Percentiles rank a stretch among this genome's conserved stretches.
phyloP scores from a whole-genome alignment of 352 stramenopile species.

The Globisporangium cystogenes region DNA sequence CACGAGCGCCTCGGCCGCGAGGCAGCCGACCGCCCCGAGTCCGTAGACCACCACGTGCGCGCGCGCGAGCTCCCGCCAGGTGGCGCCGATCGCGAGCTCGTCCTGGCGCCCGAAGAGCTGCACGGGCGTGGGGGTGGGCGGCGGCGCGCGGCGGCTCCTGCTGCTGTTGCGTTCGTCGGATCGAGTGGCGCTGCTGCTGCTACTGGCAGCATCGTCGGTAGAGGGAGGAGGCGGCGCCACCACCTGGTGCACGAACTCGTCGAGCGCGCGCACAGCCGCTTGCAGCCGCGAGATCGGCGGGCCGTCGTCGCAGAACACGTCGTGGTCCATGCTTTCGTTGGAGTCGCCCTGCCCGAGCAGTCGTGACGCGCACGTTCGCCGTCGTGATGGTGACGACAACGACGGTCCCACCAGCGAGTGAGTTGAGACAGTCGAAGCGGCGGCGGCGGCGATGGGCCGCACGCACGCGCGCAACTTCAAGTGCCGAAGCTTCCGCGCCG shows the following conservation, averaged over 20 bases:
- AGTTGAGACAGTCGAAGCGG: constrained; percentile 6
- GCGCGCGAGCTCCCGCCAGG: constrained; percentile 22
- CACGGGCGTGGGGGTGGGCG: constrained; percentile 12
- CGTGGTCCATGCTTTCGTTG: constrained; percentile 21
- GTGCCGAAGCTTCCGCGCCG: neutral
- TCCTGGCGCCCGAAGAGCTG: constrained; percentile 26
- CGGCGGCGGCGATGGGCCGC: neutral
- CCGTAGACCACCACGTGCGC: constrained; percentile 27
- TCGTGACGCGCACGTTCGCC: too few relatives aligned
- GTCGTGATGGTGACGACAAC: too few relatives aligned
- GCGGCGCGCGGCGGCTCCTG: constrained; percentile 3
- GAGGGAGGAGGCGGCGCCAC: constrained; percentile 3
- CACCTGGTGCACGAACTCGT: constrained; percentile 25
- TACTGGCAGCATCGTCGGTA: neutral
- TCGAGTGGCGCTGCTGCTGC: neutral
- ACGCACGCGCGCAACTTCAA: constrained; percentile 1
- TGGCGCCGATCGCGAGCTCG: constrained; percentile 7
- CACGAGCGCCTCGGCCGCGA: constrained; percentile 26
- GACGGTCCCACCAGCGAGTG: neutral
- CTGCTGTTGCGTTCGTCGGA: too few relatives aligned
- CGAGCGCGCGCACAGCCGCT: constrained; percentile 26
- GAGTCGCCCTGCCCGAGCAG: neutral
- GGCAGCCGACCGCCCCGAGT: constrained; percentile 20
- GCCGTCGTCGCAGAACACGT: constrained; percentile 37
- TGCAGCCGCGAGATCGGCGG: constrained; percentile 35